Conservation (phyloP, 805 yeast species). For the Myxozyma udenii region DNA sequence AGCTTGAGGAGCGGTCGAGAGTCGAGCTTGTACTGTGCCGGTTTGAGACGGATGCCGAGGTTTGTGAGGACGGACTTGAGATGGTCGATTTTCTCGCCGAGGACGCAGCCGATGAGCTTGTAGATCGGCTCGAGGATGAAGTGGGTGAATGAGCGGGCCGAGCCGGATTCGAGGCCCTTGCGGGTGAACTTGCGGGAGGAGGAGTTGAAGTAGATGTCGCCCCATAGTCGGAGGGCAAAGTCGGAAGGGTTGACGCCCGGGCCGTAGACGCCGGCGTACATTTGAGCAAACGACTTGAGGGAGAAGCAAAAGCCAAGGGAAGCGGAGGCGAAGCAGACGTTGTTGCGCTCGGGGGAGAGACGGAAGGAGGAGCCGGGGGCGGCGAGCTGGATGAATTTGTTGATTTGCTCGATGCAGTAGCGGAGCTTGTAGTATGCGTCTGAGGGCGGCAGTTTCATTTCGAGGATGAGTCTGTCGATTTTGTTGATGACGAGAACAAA, state of each 20-base stretch:
- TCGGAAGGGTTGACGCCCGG: slow-evolving; percentile 37
- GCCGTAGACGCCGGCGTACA: slow-evolving; percentile 43
- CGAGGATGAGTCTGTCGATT: slow-evolving; percentile 79
- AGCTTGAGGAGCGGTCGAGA: slow-evolving; percentile 56
- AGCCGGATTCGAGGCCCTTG: slow-evolving; percentile 33
- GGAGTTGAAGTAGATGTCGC: slow-evolving; percentile 56
- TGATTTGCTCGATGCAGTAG: slow-evolving; percentile 60
- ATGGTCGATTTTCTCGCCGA: slow-evolving; percentile 50
- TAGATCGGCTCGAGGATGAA: slow-evolving; percentile 78
- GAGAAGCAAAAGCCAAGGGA: slow-evolving; percentile 62
- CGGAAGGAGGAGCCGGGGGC: slow-evolving; percentile 12
- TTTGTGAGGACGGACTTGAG: slow-evolving; percentile 48
- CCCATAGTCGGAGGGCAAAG: slow-evolving; percentile 70
- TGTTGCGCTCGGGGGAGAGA: slow-evolving; percentile 60
- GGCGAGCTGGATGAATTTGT: slow-evolving; percentile 44
- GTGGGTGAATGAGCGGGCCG: slow-evolving; percentile 50
- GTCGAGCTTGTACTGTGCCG: slow-evolving; percentile 45
- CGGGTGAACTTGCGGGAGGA: slow-evolving; percentile 47
- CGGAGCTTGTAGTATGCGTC: slow-evolving; percentile 71
- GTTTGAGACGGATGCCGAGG: slow-evolving; percentile 46
- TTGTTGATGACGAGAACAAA: slow-evolving; percentile 70
- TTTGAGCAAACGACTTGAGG: slow-evolving; percentile 57
- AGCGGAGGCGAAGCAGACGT: slow-evolving; percentile 74
- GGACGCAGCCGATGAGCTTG: slow-evolving; percentile 59
- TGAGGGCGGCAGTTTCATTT: slow-evolving; percentile 66